Base-by-base conservation (phyloP, 345 rosid species). In the Alliaria petiolata region DNA sequence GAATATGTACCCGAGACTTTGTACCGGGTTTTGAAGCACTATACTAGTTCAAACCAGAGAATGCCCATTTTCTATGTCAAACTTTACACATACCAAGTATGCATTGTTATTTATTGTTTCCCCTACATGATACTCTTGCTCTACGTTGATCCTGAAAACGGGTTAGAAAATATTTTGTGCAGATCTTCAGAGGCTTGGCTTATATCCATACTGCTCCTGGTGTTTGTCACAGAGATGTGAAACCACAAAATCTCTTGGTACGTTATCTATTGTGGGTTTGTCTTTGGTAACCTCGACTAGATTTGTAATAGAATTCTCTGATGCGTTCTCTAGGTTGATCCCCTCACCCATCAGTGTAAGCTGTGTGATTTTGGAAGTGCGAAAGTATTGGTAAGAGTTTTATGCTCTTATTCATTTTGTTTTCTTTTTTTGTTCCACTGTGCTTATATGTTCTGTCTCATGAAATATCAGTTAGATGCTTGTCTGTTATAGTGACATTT, bases 181-280 rank as follows among this genome's bases (percentile, higher is more conserved):
- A 93, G 97, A 90, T 93, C 52, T 93, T 89, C 82, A 68, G 74
- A 53, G 79, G 79, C 16, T 75, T 75, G 69, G 74, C 79, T 54
- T 93, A 90, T 78, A 89, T 90, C 81, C 98, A 93, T 70, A 76
- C 83, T 25, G 87, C 81, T 44, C 85, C 88, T 64, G 92, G 92
- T 55, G 90, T 93, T 62, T 90, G 96, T 65, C 98, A 93, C 75
- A 84, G 97, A 70, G 98, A 93, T 71, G 78, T 93, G 73, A 93
- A 93, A 69, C 98, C 98, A 31, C 98, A 91, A 84, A 93, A 91
- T 72, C 86, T 93, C 35, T 77, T 93, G 97, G 97, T 93, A 87
- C 8, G 81, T 31, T 51, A 34, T 76, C 4, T 56, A 8, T 15
- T 16, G 25, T 53, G 35, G 34, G 17, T 17, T 38, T 52, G n/a